These are phyloP conservation scores for Pichia sp. DNA, from an alignment of 1,139 yeast species.

Conservation along the genomic window DNA sequence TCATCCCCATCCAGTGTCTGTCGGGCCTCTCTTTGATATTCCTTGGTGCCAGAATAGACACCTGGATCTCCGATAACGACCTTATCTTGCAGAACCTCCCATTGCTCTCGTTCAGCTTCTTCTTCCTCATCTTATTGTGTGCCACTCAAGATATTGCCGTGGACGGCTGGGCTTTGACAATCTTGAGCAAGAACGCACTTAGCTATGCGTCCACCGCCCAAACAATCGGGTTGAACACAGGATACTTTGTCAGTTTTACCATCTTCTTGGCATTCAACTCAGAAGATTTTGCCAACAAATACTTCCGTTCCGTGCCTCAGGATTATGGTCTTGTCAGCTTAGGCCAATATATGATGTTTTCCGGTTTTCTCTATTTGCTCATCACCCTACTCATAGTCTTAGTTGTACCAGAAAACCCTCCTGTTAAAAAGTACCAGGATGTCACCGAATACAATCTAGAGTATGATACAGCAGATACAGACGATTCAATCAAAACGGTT, in stretches of 20 bases:
- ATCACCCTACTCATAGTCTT: constrained; percentile 60
- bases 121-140: constrained; percentile 74
- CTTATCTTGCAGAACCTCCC: constrained; percentile 50
- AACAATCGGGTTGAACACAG: constrained; percentile 89
- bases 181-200: constrained; percentile 69
- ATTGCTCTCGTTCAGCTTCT: constrained; percentile 55
- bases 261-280: constrained; percentile 87
- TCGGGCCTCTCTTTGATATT: constrained; percentile 65
- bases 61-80: constrained; percentile 41
- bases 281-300: constrained; percentile 86
- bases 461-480: constrained; percentile 2
- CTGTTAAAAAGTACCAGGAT: constrained; percentile 30
- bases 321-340: constrained; percentile 66
- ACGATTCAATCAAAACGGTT: constrained; percentile 29
- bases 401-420: constrained; percentile 64
- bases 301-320: constrained; percentile 56
- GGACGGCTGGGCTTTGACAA: constrained; percentile 97
- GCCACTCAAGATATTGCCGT: constrained; percentile 99
- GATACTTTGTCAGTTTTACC: constrained; percentile 88
- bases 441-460: constrained; percentile 16
- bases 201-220: constrained; percentile 97
- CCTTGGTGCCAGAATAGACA: constrained; percentile 58
- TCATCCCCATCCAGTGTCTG: constrained; percentile 79
- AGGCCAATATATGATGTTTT: constrained; percentile 68
- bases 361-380: constrained; percentile 69